phyloP scores from a whole-genome alignment of 345 rosid genomes.

The Dimocarpus longan region DNA sequence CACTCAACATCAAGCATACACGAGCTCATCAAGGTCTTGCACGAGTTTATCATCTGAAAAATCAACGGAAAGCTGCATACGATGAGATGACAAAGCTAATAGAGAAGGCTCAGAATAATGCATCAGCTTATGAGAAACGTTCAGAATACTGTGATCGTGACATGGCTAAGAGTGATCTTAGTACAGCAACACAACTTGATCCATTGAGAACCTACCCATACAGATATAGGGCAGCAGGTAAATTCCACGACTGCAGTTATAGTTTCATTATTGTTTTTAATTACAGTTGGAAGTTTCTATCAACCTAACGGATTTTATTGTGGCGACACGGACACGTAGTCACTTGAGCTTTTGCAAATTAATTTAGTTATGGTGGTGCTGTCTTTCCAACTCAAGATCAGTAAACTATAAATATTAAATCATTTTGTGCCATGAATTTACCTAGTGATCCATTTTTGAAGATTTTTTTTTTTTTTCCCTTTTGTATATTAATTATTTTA shows the following conservation, averaged over 20 bases:
- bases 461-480: no score
- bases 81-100: slow-evolving; percentile 98
- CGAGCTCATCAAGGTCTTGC: slow-evolving; percentile 98
- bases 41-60: slow-evolving; percentile 81
- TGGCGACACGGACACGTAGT: background rate
- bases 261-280: background rate
- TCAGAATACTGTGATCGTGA: slow-evolving; percentile 95
- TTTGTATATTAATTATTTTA: no score
- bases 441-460: background rate
- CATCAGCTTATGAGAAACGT: slow-evolving; percentile 93
- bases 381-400: background rate
- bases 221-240: slow-evolving; percentile 98
- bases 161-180: slow-evolving; percentile 87
- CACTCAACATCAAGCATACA: slow-evolving; percentile 93
- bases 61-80: slow-evolving; percentile 80
- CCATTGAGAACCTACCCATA: slow-evolving; percentile 97
- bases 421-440: background rate
- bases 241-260: background rate
- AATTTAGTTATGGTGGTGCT: background rate
- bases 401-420: background rate
- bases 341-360: slow-evolving; percentile 3
- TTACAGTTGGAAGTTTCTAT: background rate
- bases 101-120: slow-evolving; percentile 86
- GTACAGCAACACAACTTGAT: slow-evolving; percentile 77
- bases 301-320: background rate